Evolutionary conservation across 192 early-diverging fungal species (phyloP).

Genomic region (Coemansia sp.): DNA sequence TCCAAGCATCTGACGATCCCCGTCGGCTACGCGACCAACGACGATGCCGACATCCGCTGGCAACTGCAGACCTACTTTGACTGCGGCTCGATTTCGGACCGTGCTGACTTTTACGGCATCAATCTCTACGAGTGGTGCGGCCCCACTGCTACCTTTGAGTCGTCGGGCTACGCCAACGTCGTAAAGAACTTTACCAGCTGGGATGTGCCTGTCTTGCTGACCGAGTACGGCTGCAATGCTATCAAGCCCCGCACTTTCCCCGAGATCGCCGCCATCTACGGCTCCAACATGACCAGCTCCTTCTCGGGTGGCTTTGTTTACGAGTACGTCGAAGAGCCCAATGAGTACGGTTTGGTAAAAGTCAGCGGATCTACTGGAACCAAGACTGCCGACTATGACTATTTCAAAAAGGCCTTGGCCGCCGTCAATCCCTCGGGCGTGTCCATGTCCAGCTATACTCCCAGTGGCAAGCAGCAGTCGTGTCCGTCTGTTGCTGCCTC

Average conservation of each 20-base stretch:
- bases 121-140: constrained; percentile 84
- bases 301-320: constrained; percentile 78
- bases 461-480: constrained; percentile 40
- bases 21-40: constrained; percentile 78
- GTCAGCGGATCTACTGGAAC: constrained; percentile 50
- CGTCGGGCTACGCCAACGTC: constrained; percentile 69
- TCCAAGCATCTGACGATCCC: constrained; percentile 59
- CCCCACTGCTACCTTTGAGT: constrained; percentile 56
- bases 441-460: constrained; percentile 59
- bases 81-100: constrained; percentile 61
- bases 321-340: constrained; percentile 74
- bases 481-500: constrained; percentile 54
- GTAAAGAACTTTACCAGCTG: constrained; percentile 63
- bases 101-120: constrained; percentile 72
- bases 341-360: constrained; percentile 72
- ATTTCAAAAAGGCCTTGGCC: constrained; percentile 61
- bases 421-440: constrained; percentile 58
- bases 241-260: constrained; percentile 68
- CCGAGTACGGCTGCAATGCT: constrained; percentile 78
- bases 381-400: constrained; percentile 62
- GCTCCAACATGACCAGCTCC: constrained; percentile 63
- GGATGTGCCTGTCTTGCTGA: constrained; percentile 68
- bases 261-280: constrained; percentile 69
- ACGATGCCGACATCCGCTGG: constrained; percentile 68
- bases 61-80: constrained; percentile 70